These are phyloP conservation scores for Plantago coronopus DNA, from an alignment of 305 asterid species.

Conservation along the genomic window DNA sequence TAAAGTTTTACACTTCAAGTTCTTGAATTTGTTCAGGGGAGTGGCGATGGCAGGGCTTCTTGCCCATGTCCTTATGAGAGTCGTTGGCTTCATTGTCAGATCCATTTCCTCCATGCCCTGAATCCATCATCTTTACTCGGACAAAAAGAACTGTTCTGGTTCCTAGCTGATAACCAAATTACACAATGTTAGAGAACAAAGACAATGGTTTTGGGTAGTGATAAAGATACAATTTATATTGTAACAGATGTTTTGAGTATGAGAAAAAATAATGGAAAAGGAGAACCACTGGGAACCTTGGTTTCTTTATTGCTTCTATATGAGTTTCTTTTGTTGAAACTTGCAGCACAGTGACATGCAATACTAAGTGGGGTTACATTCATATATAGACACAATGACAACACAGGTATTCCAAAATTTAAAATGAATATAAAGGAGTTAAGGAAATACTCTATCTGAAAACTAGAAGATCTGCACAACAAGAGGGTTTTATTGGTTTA, in stretches of 20 bases:
- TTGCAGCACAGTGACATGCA: neutral
- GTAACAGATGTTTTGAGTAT: neutral
- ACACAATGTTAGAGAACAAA: constrained; percentile 15
- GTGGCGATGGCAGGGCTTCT: constrained; percentile 57
- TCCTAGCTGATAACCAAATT: constrained; percentile 21
- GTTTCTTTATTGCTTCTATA: constrained; percentile 16
- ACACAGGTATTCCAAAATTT: neutral
- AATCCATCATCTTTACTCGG: constrained; percentile 29
- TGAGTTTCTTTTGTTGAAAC: constrained; percentile 6
- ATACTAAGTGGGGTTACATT: neutral
- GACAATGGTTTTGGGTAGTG: constrained; percentile 10
- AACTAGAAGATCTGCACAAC: neutral
- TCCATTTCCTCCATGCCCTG: constrained; percentile 36
- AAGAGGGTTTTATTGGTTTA: constrained; percentile 4
- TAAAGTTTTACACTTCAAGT: constrained; percentile 54
- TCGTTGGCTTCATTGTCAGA: constrained; percentile 42
- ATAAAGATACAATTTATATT: constrained; percentile 6
- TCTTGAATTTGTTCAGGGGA: constrained; percentile 52
- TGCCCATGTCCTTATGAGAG: constrained; percentile 32
- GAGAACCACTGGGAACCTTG: constrained; percentile 2
- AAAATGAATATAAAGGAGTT: neutral
- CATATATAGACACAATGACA: constrained; percentile 1
- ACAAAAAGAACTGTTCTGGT: constrained; percentile 2
- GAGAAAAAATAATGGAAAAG: constrained; percentile 9
- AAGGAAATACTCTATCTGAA: constrained; percentile 13